Percentiles rank a stretch among this genome's conserved stretches.
These are phyloP conservation scores for Microdochium nivale DNA, from an alignment of 2,329 filamentous ascomycete species.

Conservation along the genomic window DNA sequence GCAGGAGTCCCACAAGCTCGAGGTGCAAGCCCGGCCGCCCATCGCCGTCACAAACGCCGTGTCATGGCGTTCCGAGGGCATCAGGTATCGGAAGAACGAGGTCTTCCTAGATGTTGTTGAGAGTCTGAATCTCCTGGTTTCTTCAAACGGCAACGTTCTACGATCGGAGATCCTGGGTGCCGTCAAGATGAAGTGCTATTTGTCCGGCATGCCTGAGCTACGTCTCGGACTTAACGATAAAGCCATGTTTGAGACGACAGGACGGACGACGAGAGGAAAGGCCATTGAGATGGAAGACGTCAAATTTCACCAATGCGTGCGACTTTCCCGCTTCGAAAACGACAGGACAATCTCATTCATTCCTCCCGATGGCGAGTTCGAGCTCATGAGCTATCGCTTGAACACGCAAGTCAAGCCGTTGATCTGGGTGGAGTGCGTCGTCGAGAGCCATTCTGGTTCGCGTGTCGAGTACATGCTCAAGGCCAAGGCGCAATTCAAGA, in stretches of 20 bases:
- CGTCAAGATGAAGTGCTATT: slow-evolving; percentile 99
- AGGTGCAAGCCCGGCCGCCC: slow-evolving; percentile 89
- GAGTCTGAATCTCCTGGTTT: slow-evolving; percentile 91
- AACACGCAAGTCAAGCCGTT: slow-evolving; percentile 98
- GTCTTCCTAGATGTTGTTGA: slow-evolving; percentile 98
- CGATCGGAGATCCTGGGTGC: slow-evolving; percentile 94
- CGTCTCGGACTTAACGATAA: slow-evolving; percentile 95
- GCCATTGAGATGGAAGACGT: slow-evolving; percentile 99
- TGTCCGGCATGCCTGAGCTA: slow-evolving; percentile 96
- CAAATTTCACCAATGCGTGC: slow-evolving; percentile 98
- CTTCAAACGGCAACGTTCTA: slow-evolving; percentile 87
- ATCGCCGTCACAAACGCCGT: slow-evolving; percentile 98
- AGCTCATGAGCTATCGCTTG: slow-evolving; percentile 97
- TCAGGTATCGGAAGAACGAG: slow-evolving; percentile 98
- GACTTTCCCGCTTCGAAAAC: slow-evolving; percentile 93
- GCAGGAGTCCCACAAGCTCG: slow-evolving; percentile 96
- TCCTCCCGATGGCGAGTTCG: slow-evolving; percentile 95
- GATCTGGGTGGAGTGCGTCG: slow-evolving; percentile 97
- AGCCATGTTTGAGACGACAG: slow-evolving; percentile 98
- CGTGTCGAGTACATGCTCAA: slow-evolving; percentile 99
- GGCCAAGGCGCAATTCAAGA: slow-evolving; percentile 96
- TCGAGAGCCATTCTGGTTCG: slow-evolving; percentile 90
- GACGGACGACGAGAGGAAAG: slow-evolving; percentile 86
- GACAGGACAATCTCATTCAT: slow-evolving; percentile 99
- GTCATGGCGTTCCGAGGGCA: slow-evolving; percentile 95